Percentiles rank a stretch among this genome's conserved stretches.
phyloP scores from a whole-genome alignment of 345 rosid species.

The Anacardium occidentale region DNA sequence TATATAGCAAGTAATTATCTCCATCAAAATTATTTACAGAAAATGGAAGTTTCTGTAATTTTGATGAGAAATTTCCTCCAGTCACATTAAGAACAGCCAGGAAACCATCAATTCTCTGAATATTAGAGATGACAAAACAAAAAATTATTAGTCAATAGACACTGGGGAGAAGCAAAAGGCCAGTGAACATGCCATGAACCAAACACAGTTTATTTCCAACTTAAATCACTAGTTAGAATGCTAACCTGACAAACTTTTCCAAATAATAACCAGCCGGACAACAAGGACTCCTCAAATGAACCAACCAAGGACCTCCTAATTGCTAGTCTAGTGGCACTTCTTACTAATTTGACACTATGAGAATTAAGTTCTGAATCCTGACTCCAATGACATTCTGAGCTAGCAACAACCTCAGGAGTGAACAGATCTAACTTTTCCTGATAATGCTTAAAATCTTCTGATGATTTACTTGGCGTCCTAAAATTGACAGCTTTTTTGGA shows the following conservation, averaged over 20 bases:
- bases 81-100: conserved; percentile 55
- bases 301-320: conserved; percentile 68
- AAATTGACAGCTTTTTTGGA: conserved; percentile 34
- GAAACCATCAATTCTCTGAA: conserved; percentile 54
- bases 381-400: conserved; percentile 27
- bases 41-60: conserved; percentile 55
- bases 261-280: conserved; percentile 58
- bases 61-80: conserved; percentile 57
- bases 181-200: neutral
- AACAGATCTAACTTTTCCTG: conserved; percentile 36
- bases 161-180: neutral
- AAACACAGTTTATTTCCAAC: neutral
- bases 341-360: conserved; percentile 30
- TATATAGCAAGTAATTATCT: conserved; percentile 51
- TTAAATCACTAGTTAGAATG: conserved; percentile 1
- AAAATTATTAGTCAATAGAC: neutral
- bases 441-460: conserved; percentile 36
- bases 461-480: conserved; percentile 35
- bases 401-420: conserved; percentile 34
- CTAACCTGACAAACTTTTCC: conserved; percentile 57
- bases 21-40: conserved; percentile 55
- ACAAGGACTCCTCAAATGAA: conserved; percentile 71
- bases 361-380: conserved; percentile 32
- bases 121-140: conserved; percentile 16
- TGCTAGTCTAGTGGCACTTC: conserved; percentile 47